Percentiles rank a stretch among this genome's conserved stretches.
These are phyloP conservation scores for Lactarius pseudohatsudake DNA, from an alignment of 768 basidiomycete species.

Conservation along the genomic window DNA sequence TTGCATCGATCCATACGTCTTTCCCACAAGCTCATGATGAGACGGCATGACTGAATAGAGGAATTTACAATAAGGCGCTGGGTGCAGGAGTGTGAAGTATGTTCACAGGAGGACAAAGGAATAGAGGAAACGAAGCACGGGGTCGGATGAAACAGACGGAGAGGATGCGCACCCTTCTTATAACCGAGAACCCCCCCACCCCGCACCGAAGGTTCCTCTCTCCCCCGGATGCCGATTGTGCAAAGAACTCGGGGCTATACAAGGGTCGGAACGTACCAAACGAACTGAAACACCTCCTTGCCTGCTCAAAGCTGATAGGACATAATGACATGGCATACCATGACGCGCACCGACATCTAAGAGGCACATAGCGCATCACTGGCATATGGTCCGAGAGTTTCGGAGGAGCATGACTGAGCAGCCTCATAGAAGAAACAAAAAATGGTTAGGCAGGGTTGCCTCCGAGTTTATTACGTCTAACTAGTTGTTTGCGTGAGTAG, in stretches of 20 bases:
- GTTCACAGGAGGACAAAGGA: not conserved
- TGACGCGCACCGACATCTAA: not conserved
- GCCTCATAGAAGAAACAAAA: too few relatives aligned
- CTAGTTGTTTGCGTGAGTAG: too few relatives aligned
- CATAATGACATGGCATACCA: not conserved
- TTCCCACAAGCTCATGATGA: not conserved
- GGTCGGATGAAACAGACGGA: not conserved
- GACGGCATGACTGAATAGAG: not conserved
- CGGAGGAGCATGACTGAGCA: too few relatives aligned
- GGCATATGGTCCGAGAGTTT: not conserved
- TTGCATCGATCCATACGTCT: not conserved
- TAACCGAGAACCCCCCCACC: slow-evolving; percentile 1
- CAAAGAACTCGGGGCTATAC: not conserved
- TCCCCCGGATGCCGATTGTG: not conserved
- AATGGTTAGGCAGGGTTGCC: too few relatives aligned
- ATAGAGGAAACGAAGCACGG: not conserved
- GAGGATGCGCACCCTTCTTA: not conserved
- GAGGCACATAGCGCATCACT: not conserved
- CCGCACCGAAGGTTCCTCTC: not conserved
- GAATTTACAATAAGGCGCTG: too few relatives aligned
- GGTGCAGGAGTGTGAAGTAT: not conserved
- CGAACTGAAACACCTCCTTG: too few relatives aligned
- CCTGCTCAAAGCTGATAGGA: not conserved
- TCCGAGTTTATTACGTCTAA: too few relatives aligned
- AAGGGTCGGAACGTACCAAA: not conserved